Evolutionary conservation across 1,139 yeast genomes (phyloP).

Genomic region (Sugiyamaella xylanicola): DNA sequence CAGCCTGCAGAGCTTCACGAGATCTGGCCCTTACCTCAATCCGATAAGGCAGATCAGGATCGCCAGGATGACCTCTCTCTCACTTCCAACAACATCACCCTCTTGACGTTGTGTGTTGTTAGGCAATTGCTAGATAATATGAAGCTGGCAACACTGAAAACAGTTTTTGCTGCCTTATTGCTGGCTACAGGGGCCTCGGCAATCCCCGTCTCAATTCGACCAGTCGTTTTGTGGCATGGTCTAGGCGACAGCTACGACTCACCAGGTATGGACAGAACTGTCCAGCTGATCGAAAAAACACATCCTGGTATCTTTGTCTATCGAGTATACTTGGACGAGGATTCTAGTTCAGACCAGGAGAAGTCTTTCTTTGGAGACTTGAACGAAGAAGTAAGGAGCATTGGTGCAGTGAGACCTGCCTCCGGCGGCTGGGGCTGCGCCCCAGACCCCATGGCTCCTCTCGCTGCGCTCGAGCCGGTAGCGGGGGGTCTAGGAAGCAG

Average conservation of each 20-base stretch:
- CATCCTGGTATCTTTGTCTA: conserved; percentile 58
- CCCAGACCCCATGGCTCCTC: too few relatives aligned
- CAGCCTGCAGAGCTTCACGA: too few relatives aligned
- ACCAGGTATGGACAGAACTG: conserved; percentile 55
- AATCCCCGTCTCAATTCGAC: conserved; percentile 36
- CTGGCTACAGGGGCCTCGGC: neutral
- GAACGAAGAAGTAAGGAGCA: conserved; percentile 47
- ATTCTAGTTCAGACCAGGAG: conserved; percentile 55
- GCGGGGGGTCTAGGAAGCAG: too few relatives aligned
- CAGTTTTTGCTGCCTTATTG: neutral
- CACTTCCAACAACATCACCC: neutral
- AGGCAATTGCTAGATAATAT: neutral
- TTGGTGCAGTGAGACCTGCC: neutral
- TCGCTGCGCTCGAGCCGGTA: too few relatives aligned
- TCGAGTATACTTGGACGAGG: conserved; percentile 54
- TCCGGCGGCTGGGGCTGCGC: conserved; percentile 1
- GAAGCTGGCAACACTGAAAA: neutral
- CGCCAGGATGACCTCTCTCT: neutral
- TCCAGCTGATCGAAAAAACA: conserved; percentile 47
- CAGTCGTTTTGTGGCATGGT: conserved; percentile 84
- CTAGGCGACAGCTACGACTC: conserved; percentile 76
- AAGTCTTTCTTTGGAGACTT: conserved; percentile 64
- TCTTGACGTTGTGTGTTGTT: neutral
- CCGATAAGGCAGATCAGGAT: neutral
- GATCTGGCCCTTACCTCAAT: conserved; percentile 9